These are phyloP conservation scores for Neoarthrinium moseri DNA, from an alignment of 2,329 filamentous ascomycete genomes.

Conservation along the genomic window DNA sequence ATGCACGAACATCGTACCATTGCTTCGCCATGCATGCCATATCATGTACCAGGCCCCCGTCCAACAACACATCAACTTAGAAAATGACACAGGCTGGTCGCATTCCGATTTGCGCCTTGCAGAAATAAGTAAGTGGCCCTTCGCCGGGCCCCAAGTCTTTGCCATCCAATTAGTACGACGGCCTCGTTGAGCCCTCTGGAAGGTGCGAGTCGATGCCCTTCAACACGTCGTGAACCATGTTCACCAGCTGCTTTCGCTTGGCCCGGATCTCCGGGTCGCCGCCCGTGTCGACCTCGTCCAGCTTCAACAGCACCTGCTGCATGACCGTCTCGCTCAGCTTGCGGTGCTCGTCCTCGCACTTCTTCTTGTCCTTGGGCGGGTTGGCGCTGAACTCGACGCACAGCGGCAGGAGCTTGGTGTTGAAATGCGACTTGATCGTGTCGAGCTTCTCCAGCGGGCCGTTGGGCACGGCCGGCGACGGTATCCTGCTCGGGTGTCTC, in stretches of 20 bases:
- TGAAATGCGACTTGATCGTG: constrained; percentile 64
- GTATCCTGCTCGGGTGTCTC: constrained; percentile 37
- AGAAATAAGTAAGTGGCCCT: too few relatives aligned
- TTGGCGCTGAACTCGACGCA: constrained; percentile 60
- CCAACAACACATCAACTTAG: too few relatives aligned
- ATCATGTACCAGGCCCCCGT: too few relatives aligned
- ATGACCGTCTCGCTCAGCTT: constrained; percentile 74
- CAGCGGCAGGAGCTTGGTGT: constrained; percentile 61
- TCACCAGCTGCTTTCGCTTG: constrained; percentile 71
- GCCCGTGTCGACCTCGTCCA: constrained; percentile 74
- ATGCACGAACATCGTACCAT: too few relatives aligned
- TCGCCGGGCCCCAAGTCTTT: background rate
- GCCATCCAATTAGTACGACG: background rate
- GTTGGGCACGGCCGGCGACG: constrained; percentile 34
- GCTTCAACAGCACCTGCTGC: constrained; percentile 72
- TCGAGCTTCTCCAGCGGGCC: constrained; percentile 62
- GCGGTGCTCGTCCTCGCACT: constrained; percentile 71
- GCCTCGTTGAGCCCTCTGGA: constrained; percentile 15
- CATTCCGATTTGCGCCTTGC: too few relatives aligned
- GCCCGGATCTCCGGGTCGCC: constrained; percentile 64
- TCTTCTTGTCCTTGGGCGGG: constrained; percentile 66
- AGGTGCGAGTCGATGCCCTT: constrained; percentile 57
- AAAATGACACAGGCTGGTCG: too few relatives aligned
- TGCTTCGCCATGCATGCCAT: too few relatives aligned
- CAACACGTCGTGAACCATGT: constrained; percentile 66